Percentiles rank a stretch among this genome's conserved stretches.
Evolutionary conservation across 2,329 filamentous ascomycete genomes (phyloP).

Genomic region (Cytospora mali): DNA sequence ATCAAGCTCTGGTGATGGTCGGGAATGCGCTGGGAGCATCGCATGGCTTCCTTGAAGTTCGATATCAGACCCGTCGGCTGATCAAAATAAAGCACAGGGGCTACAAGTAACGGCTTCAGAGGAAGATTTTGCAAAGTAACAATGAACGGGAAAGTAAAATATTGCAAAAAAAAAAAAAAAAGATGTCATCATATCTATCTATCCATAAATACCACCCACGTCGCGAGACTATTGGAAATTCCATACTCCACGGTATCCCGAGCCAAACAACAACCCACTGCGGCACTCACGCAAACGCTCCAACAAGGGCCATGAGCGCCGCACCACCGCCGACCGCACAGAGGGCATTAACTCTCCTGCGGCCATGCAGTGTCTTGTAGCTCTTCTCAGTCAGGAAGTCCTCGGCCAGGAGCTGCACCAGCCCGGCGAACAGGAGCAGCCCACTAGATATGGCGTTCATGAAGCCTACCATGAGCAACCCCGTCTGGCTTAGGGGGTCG

Average conservation of each 20-base stretch:
- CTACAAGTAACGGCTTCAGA: too few species aligned
- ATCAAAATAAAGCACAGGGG: too few species aligned
- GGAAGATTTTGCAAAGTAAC: too few species aligned
- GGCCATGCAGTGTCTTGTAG: slow-evolving; percentile 66
- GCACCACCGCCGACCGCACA: slow-evolving; percentile 66
- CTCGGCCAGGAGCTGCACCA: slow-evolving; percentile 83
- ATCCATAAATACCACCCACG: not conserved
- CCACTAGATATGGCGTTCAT: slow-evolving; percentile 87
- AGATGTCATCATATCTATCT: not conserved
- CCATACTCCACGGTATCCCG: too few species aligned
- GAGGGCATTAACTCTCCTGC: slow-evolving; percentile 63
- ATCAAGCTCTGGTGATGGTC: too few species aligned
- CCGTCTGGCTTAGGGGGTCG: slow-evolving; percentile 74
- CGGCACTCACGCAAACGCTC: slow-evolving; percentile 65
- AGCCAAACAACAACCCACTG: not conserved
- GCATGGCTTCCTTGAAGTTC: too few species aligned
- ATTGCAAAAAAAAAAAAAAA: too few species aligned
- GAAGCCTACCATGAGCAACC: slow-evolving; percentile 79
- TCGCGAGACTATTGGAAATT: not conserved
- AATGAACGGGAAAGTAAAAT: too few species aligned
- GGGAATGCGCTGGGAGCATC: too few species aligned
- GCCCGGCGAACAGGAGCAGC: slow-evolving; percentile 76
- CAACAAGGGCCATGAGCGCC: slow-evolving; percentile 70
- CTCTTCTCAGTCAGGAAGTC: slow-evolving; percentile 80
- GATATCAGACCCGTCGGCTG: too few species aligned